A percentile compares a stretch with the other conserved stretches of the same genome.
phyloP scores from a whole-genome alignment of 768 basidiomycete species.

The Mycena filopes region DNA sequence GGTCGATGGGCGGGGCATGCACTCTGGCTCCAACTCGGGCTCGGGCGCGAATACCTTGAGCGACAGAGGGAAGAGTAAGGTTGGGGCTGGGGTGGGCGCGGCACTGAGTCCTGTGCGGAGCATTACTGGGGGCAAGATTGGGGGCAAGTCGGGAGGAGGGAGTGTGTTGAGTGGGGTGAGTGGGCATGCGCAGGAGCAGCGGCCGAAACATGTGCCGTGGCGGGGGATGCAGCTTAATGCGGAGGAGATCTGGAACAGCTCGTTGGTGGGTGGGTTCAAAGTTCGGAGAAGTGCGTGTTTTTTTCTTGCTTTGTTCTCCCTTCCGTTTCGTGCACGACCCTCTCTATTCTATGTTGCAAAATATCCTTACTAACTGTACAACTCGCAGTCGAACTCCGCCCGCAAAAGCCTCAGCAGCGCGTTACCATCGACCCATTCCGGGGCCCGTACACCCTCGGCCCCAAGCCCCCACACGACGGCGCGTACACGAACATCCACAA shows the following conservation, averaged over 20 bases:
- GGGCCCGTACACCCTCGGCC: conserved; percentile 55
- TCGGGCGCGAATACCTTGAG: background rate
- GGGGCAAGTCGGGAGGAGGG: background rate
- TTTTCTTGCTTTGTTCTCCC: background rate
- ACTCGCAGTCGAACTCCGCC: conserved; percentile 55
- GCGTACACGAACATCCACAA: conserved; percentile 81
- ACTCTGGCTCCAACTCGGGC: too few relatives aligned
- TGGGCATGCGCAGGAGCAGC: conserved; percentile 32
- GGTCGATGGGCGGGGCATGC: conserved; percentile 43
- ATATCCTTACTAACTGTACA: background rate
- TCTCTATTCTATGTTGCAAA: background rate
- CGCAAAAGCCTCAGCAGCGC: conserved; percentile 75
- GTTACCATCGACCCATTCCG: conserved; percentile 68
- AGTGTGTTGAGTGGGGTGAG: conserved; percentile 31
- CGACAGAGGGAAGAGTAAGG: conserved; percentile 18
- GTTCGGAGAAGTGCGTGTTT: conserved; percentile 58
- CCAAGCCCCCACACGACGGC: conserved; percentile 53
- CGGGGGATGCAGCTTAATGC: conserved; percentile 61
- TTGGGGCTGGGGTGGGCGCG: conserved; percentile 37
- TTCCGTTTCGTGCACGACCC: background rate
- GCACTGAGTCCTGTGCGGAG: conserved; percentile 43
- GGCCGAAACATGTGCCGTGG: conserved; percentile 46
- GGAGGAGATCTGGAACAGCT: conserved; percentile 77
- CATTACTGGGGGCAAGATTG: conserved; percentile 39
- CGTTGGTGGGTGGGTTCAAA: conserved; percentile 70